phyloP scores from a whole-genome alignment of 2,329 filamentous ascomycete genomes.

The Chrysoporthe austroafricana region DNA sequence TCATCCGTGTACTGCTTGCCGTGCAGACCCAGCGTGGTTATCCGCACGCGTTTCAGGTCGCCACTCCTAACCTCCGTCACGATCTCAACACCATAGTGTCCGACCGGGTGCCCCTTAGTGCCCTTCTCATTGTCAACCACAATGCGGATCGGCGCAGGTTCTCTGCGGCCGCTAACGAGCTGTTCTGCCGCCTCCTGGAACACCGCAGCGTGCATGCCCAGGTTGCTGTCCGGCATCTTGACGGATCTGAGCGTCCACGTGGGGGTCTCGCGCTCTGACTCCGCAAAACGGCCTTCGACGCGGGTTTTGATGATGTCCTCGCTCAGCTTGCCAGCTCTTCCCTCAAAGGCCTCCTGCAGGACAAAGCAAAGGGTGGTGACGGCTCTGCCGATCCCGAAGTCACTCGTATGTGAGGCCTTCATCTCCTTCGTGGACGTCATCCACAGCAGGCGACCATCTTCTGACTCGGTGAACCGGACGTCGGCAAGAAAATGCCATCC shows the following conservation, averaged over 20 bases:
- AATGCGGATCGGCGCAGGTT: constrained; percentile 71
- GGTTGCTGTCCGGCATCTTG: constrained; percentile 62
- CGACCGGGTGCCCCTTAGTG: constrained; percentile 67
- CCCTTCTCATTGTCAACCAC: constrained; percentile 73
- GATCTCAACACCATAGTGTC: constrained; percentile 73
- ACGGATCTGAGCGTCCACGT: constrained; percentile 80
- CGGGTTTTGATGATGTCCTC: constrained; percentile 88
- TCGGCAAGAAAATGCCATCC: constrained; percentile 73
- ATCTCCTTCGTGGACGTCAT: constrained; percentile 68
- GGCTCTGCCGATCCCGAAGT: constrained; percentile 52
- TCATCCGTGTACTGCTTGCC: constrained; percentile 76
- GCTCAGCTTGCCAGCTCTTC: constrained; percentile 73
- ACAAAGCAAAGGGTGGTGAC: constrained; percentile 70
- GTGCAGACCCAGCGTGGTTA: constrained; percentile 65
- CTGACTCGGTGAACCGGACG: constrained; percentile 73
- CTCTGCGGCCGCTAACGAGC: constrained; percentile 65
- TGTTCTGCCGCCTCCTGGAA: constrained; percentile 71
- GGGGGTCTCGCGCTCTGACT: constrained; percentile 78
- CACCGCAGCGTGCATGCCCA: constrained; percentile 67
- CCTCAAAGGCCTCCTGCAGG: constrained; percentile 76
- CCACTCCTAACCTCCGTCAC: constrained; percentile 64
- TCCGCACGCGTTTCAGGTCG: constrained; percentile 54
- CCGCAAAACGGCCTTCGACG: constrained; percentile 82
- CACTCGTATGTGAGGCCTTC: constrained; percentile 56
- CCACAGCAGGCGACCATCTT: constrained; percentile 67